Percentiles rank a stretch among this genome's conserved stretches.
Evolutionary conservation across 345 rosid species (phyloP).

Genomic region (Moricandia arvensis): DNA sequence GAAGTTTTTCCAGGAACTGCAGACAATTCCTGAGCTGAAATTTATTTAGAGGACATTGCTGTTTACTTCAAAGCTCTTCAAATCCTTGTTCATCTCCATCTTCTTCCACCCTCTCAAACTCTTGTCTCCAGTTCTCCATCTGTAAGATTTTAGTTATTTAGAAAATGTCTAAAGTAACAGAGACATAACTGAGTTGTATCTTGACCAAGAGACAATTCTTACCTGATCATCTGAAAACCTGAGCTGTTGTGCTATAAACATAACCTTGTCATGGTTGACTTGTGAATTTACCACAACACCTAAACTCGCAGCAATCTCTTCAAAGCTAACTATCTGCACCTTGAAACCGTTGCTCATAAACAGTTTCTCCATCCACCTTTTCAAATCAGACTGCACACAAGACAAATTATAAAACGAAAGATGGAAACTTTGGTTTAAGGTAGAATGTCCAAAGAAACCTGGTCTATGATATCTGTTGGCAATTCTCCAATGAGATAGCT

Average conservation of each 20-base stretch:
- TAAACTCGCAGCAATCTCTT: constrained; percentile 55
- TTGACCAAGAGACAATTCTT: not conserved
- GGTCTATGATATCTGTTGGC: constrained; percentile 55
- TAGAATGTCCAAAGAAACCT: constrained; percentile 32
- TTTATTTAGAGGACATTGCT: not conserved
- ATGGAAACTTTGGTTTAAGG: not conserved
- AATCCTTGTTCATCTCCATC: constrained; percentile 95
- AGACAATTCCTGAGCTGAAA: not conserved
- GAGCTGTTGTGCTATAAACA: constrained; percentile 75
- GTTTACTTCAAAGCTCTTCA: constrained; percentile 46
- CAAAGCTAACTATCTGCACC: constrained; percentile 48
- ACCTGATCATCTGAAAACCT: constrained; percentile 92
- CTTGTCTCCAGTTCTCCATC: constrained; percentile 82
- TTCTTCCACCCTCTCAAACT: constrained; percentile 69
- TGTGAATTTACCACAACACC: constrained; percentile 47
- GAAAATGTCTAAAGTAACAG: not conserved
- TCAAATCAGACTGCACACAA: constrained; percentile 47
- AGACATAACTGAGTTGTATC: not conserved
- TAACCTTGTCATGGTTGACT: constrained; percentile 42
- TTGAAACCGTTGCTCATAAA: constrained; percentile 71
- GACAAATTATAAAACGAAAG: not conserved
- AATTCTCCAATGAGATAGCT: constrained; percentile 71
- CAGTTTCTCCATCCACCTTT: constrained; percentile 58
- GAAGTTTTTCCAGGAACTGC: not conserved
- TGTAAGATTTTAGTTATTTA: not conserved